Percentiles rank a stretch among this genome's conserved stretches.
phyloP scores from a whole-genome alignment of 495 filamentous ascomycete species.

The Oidiodendron maius region DNA sequence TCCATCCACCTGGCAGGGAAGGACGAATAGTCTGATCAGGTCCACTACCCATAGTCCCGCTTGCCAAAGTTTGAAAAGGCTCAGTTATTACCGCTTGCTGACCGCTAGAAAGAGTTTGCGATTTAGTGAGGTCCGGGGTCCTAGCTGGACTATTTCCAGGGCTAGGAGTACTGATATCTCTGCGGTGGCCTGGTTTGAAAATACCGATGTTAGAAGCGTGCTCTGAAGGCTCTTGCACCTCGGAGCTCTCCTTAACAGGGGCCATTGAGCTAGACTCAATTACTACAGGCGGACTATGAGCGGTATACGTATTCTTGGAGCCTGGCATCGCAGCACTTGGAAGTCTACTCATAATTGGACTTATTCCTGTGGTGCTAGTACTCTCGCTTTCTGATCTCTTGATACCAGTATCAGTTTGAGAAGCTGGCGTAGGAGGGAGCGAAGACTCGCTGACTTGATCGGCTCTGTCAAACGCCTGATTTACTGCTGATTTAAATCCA shows the following conservation, averaged over 20 bases:
- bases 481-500: constrained; percentile 61
- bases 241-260: constrained; percentile 36
- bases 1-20: constrained; percentile 59
- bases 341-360: constrained; percentile 58
- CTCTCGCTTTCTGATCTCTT: constrained; percentile 58
- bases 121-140: constrained; percentile 44
- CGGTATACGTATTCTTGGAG: constrained; percentile 25
- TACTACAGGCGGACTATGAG: constrained; percentile 54
- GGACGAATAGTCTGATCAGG: constrained; percentile 47
- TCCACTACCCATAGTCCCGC: neutral
- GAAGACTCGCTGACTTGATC: constrained; percentile 39
- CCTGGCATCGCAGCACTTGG: constrained; percentile 32
- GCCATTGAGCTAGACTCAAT: too few species aligned
- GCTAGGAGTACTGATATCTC: constrained; percentile 56
- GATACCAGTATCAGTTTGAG: constrained; percentile 37
- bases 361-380: constrained; percentile 51
- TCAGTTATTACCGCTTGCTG: constrained; percentile 33
- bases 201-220: constrained; percentile 1
- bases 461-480: constrained; percentile 59
- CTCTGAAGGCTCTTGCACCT: neutral
- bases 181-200: constrained; percentile 52
- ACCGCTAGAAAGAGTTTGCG: constrained; percentile 29
- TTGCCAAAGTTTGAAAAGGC: too few species aligned
- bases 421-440: constrained; percentile 53
- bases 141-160: constrained; percentile 58